phyloP scores from a whole-genome alignment of 371 early-diverging fungal genomes.

The Syncephalastrum racemosum region DNA sequence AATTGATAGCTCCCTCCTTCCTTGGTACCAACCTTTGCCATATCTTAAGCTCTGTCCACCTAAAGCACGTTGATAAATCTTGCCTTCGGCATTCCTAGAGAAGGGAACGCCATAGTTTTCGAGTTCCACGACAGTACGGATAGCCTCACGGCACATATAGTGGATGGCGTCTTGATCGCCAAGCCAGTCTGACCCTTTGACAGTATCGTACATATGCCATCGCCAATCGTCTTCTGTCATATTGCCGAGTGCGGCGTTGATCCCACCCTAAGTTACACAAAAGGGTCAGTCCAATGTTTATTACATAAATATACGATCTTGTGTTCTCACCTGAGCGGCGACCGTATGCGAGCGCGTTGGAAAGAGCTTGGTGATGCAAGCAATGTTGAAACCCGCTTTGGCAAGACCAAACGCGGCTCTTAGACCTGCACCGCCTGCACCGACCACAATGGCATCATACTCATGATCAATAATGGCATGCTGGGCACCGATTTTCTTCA shows the following conservation, averaged over 20 bases:
- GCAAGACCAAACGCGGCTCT: slow-evolving; percentile 98
- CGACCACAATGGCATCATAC: slow-evolving; percentile 97
- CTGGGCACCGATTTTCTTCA: slow-evolving; percentile 10
- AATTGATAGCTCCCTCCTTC: background rate
- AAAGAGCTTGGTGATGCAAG: slow-evolving; percentile 98
- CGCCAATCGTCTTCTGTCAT: slow-evolving; percentile 99
- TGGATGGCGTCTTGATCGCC: slow-evolving; percentile 99
- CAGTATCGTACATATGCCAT: slow-evolving; percentile 99
- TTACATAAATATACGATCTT: background rate
- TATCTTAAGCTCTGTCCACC: slow-evolving; percentile 95
- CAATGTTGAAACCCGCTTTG: slow-evolving; percentile 96
- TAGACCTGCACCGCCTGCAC: slow-evolving; percentile 98
- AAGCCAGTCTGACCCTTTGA: slow-evolving; percentile 98
- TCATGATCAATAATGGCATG: slow-evolving; percentile 96
- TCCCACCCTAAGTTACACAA: slow-evolving; percentile 77
- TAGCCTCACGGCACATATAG: slow-evolving; percentile 98
- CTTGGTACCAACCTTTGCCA: slow-evolving; percentile 71
- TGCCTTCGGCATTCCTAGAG: slow-evolving; percentile 95
- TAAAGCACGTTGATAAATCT: slow-evolving; percentile 98
- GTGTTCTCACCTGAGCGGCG: slow-evolving; percentile 83
- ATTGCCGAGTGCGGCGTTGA: slow-evolving; percentile 98
- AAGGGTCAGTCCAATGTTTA: background rate
- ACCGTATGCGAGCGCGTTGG: slow-evolving; percentile 98
- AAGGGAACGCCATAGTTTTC: slow-evolving; percentile 98
- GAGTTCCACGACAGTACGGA: slow-evolving; percentile 92